Evolutionary conservation across 2,329 filamentous ascomycete genomes (phyloP), one percentile per base, ranked within the genome.

Genomic region (Alternaria triticimaculans): DNA sequence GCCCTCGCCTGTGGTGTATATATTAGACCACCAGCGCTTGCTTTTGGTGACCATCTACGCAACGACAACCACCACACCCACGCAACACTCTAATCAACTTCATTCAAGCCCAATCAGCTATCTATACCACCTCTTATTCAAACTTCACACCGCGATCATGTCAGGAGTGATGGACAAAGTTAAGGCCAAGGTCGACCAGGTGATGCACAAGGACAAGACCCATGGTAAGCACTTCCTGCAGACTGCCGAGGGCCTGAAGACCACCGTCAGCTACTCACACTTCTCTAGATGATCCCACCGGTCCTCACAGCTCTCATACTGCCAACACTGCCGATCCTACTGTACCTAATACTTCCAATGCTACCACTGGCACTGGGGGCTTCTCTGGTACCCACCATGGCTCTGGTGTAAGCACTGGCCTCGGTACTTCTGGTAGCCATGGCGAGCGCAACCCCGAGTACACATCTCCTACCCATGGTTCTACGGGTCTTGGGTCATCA

Each of bases 141-240:
- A 53, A 26, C 51, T 51, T 63, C 48, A 67, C 58, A 68, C 45
- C 44, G 45, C 60, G 64, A 73, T 59, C 64, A 77, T 76, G 74
- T 51, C 74, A 45, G 73, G 74, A 61, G 53, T 68, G 48, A 73
- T 80, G 41, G 75, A 80, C 4, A 78, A 80, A 70, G 72, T 80
- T 68, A 80, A 79, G 75, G 72, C 72, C 58, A 79, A 78, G 76
- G 77, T 78, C 71, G 76, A 80, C 64, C 64, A 75, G 37, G 72
- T 76, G 62, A 72, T 79, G 54, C 76, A 78, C 70, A 78, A 78
- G 72, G 74, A 79, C 68, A 75, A 76, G 68, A 69, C 63, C 26
- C 67, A 71, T 62, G 64, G 69, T 73, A 58, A 61, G 70, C 56
- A 28, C 28, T 20, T 23, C 5, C 4, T n/a, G 3, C 5, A n/a